Conservation (phyloP, 495 filamentous ascomycete species). For the Podospora pseudocomata region DNA sequence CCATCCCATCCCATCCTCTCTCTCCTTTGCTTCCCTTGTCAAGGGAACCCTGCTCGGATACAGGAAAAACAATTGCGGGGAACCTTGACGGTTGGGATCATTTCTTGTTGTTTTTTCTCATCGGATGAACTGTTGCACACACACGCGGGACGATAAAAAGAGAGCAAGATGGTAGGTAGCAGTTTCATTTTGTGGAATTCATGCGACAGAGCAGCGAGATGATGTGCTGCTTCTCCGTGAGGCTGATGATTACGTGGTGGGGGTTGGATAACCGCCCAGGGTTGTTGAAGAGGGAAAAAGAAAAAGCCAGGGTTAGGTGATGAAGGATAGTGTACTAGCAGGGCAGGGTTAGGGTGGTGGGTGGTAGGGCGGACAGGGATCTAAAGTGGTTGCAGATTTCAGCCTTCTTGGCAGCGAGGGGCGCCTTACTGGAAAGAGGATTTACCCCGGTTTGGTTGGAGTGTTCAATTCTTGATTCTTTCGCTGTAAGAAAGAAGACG, state of each 20-base stretch:
- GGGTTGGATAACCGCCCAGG: background rate
- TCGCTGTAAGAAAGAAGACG: background rate
- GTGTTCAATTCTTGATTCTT: too few relatives aligned
- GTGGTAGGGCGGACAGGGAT: slow-evolving; percentile 11
- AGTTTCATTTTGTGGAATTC: background rate
- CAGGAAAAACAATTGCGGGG: background rate
- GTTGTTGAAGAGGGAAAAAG: background rate
- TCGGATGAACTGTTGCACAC: too few relatives aligned
- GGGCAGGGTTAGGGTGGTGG: background rate
- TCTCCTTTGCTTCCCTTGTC: background rate
- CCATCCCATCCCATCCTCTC: background rate
- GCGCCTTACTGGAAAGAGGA: background rate
- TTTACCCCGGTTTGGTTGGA: background rate
- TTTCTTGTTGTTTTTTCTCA: background rate
- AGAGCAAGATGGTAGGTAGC: background rate
- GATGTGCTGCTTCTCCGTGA: background rate
- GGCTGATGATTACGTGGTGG: background rate
- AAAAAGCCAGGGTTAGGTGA: background rate
- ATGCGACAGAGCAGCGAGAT: background rate
- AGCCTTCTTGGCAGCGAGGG: background rate
- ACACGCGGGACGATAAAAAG: background rate
- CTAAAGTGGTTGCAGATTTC: slow-evolving; percentile 17
- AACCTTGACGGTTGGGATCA: background rate
- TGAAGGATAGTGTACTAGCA: background rate
- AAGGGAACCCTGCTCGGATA: background rate